Evolutionary conservation across 495 filamentous ascomycete genomes (phyloP).

Genomic region (Lasiosphaeriaceae sp.): DNA sequence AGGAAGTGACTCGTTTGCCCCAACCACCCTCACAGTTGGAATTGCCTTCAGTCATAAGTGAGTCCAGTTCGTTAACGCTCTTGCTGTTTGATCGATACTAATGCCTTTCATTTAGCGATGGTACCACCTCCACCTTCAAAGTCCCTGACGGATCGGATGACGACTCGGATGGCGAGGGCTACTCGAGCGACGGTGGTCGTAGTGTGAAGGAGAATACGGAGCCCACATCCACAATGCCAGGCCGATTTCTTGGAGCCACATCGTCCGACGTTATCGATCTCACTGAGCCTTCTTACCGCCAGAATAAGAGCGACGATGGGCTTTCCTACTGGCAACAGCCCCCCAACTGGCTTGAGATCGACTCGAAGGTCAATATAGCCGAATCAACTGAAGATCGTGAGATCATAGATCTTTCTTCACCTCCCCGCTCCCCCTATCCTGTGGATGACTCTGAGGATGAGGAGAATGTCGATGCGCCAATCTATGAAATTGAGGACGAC

Average conservation of each 20-base stretch:
- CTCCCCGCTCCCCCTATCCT: neutral
- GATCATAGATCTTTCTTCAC: constrained; percentile 20
- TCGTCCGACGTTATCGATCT: constrained; percentile 9
- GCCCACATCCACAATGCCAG: neutral
- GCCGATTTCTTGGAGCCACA: neutral
- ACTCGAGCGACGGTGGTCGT: constrained; percentile 5
- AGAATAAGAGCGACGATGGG: too few relatives aligned
- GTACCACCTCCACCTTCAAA: constrained; percentile 16
- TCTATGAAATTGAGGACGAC: neutral
- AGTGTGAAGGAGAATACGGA: neutral
- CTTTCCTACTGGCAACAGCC: too few relatives aligned
- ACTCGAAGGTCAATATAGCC: too few relatives aligned
- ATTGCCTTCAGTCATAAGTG: constrained; percentile 12
- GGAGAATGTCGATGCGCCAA: too few relatives aligned
- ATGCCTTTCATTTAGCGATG: neutral
- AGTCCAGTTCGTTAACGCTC: too few relatives aligned
- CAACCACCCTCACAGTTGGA: constrained; percentile 28
- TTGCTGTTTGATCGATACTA: too few relatives aligned
- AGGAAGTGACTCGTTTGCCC: constrained; percentile 33
- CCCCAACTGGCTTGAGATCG: too few relatives aligned
- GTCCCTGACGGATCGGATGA: constrained; percentile 27
- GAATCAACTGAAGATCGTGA: neutral
- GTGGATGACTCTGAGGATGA: constrained; percentile 1
- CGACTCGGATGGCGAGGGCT: constrained; percentile 11
- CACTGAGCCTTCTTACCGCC: neutral